Percentiles rank a stretch among this genome's conserved stretches.
These are phyloP conservation scores for Dioscorea zingiberensis DNA, from an alignment of 106 monocot genomes.

Conservation along the genomic window DNA sequence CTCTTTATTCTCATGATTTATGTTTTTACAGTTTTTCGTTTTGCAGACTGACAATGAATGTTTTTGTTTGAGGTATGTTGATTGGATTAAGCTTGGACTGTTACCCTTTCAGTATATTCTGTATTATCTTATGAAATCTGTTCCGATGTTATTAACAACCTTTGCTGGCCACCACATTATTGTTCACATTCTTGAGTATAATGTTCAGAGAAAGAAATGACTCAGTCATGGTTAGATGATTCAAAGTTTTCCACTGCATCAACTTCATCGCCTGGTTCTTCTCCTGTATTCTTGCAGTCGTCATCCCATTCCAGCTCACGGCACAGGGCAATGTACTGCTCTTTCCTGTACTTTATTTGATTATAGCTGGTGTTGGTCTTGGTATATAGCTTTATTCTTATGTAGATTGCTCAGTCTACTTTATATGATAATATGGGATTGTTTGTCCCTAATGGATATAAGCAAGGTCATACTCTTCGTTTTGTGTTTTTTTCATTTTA, in stretches of 20 bases:
- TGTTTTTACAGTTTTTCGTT: too few relatives aligned
- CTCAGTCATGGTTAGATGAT: conserved; percentile 16
- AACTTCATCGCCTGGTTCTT: conserved; percentile 3
- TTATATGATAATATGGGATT: not conserved
- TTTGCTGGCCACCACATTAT: too few relatives aligned
- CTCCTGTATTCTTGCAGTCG: conserved; percentile 4
- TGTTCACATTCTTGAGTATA: not conserved
- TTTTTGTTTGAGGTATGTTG: too few relatives aligned
- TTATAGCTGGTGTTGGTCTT: too few relatives aligned
- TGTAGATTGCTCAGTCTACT: not conserved
- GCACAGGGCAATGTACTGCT: not conserved
- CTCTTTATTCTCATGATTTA: too few relatives aligned
- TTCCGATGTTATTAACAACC: too few relatives aligned
- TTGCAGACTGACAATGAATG: too few relatives aligned
- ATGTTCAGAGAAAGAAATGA: conserved; percentile 11
- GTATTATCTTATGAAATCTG: too few relatives aligned
- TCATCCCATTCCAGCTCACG: not conserved
- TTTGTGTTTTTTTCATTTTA: too few relatives aligned
- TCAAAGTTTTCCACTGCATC: conserved; percentile 5
- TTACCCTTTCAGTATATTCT: too few relatives aligned
- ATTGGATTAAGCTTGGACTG: too few relatives aligned
- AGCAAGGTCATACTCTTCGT: not conserved
- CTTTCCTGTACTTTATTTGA: not conserved
- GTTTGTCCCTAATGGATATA: not conserved
- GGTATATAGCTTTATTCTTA: not conserved